Base-by-base conservation (phyloP, 2,329 filamentous ascomycete genomes). In the Trichophyton verrucosum region DNA sequence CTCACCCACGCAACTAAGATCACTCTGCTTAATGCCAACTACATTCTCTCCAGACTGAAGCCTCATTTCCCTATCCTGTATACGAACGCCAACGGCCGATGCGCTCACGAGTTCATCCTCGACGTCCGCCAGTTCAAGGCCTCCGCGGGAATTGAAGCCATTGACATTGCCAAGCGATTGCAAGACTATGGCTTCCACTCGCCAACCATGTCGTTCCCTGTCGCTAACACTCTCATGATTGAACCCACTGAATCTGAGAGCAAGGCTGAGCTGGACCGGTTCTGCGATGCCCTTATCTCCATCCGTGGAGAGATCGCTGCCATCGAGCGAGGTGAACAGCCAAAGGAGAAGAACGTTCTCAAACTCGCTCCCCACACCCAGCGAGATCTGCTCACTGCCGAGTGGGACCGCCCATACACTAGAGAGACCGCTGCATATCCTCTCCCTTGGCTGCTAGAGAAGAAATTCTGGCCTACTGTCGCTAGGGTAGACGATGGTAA, bases 111-210 rank as follows among this genome's bases (percentile, higher is more conserved):
- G 76, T 97, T 97, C 77, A 97, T 97, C 73, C 83, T 97, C 38
- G 92, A 97, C 68, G 83, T 86, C 4, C 88, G 92, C 22, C 82
- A 84, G 24, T 96, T 96, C 80, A 88, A 89, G 71, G 87, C 91
- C 60, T 84, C 85, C 0, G 84, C 87, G 5, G 90, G 89, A 27
- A 78, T 97, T 67, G 91, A 96, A 76, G 92, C 88, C 33, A 94
- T 96, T 67, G 92, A 97, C 71, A 88, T 97, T 65, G 92, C 92
- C 70, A 97, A 97, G 81, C 89, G 92, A 64, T 84, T 97, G 20
- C 91, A 96, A 75, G 92, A 97, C 72, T 97, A 95, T 72, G 92
- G 92, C 47, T 97, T 97, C 83, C 92, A 97, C 75, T 89, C 91
- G 1, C 92, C 92, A 0, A 97, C 92, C 59, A 96, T 97, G 92